Evolutionary conservation across 2,329 filamentous ascomycete species (phyloP).

Genomic region (Orbilia ellipsospora): DNA sequence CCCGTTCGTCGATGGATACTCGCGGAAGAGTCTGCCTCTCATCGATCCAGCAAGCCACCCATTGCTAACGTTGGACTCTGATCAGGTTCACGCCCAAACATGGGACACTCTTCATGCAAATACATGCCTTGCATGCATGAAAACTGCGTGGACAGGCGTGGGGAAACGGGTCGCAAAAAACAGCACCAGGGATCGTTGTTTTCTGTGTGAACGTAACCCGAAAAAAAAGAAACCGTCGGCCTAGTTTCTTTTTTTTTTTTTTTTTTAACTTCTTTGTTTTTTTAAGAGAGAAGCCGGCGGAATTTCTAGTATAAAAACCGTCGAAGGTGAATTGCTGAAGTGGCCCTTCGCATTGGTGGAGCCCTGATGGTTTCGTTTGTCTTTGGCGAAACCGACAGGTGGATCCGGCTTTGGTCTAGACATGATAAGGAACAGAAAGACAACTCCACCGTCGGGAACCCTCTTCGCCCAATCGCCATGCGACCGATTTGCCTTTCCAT

Average conservation of each 20-base stretch:
- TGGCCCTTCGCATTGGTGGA: slow-evolving; percentile 24
- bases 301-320: slow-evolving; percentile 40
- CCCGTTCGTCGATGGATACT: slow-evolving; percentile 21
- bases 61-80: slow-evolving; percentile 19
- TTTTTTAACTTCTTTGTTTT: slow-evolving; percentile 16
- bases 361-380: neutral
- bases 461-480: slow-evolving; percentile 9
- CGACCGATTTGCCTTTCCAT: slow-evolving; percentile 2
- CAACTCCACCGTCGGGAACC: slow-evolving; percentile 8
- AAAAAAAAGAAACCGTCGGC: neutral
- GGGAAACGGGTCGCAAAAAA: slow-evolving; percentile 54
- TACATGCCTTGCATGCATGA: slow-evolving; percentile 50
- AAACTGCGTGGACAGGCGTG: slow-evolving; percentile 55
- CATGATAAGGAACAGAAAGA: slow-evolving; percentile 37
- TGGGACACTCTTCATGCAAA: slow-evolving; percentile 39
- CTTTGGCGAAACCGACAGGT: slow-evolving; percentile 48
- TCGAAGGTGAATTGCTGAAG: slow-evolving; percentile 26
- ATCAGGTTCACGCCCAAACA: slow-evolving; percentile 46
- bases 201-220: slow-evolving; percentile 5
- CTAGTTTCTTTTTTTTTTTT: slow-evolving; percentile 10
- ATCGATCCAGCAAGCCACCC: slow-evolving; percentile 10
- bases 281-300: slow-evolving; percentile 52
- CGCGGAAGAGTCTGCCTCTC: slow-evolving; percentile 21
- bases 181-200: slow-evolving; percentile 46
- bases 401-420: slow-evolving; percentile 33